Evolutionary conservation across 2,329 filamentous ascomycete genomes (phyloP).

Genomic region (Sphaerulina vaccinii): DNA sequence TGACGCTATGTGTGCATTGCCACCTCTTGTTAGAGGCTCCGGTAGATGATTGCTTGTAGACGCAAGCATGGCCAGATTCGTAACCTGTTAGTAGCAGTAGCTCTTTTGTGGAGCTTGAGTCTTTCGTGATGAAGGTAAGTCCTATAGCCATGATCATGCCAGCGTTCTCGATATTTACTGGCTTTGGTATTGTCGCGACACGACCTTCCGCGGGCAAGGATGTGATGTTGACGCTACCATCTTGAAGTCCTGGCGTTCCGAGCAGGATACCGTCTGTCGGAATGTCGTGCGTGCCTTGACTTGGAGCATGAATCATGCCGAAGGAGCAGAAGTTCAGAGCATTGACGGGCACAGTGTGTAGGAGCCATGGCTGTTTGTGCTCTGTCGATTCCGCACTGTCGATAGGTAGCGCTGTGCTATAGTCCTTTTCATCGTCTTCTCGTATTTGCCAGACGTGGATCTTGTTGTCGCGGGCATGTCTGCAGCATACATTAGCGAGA

Average conservation of each 20-base stretch:
- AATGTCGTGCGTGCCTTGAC: conserved; percentile 16
- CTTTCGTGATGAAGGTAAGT: conserved; percentile 43
- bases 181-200: conserved; percentile 57
- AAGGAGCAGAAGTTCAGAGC: conserved; percentile 95
- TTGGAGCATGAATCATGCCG: conserved; percentile 51
- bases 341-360: conserved; percentile 81
- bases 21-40: conserved; percentile 48
- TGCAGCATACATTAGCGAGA: conserved; percentile 40
- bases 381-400: conserved; percentile 52
- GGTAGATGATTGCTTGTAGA: conserved; percentile 44
- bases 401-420: conserved; percentile 70
- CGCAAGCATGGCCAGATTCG: conserved; percentile 74
- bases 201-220: conserved; percentile 72
- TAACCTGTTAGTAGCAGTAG: conserved; percentile 74
- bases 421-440: conserved; percentile 57
- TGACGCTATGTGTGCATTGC: conserved; percentile 60
- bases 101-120: conserved; percentile 40
- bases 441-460: conserved; percentile 79
- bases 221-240: conserved; percentile 72
- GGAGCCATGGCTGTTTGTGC: conserved; percentile 73
- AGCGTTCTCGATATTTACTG: conserved; percentile 47
- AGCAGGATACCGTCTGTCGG: conserved; percentile 55
- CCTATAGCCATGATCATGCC: conserved; percentile 87
- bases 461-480: conserved; percentile 86
- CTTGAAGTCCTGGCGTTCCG: conserved; percentile 65